Evolutionary conservation across 768 basidiomycete species (phyloP).

Genomic region (Kwoniella europaea): DNA sequence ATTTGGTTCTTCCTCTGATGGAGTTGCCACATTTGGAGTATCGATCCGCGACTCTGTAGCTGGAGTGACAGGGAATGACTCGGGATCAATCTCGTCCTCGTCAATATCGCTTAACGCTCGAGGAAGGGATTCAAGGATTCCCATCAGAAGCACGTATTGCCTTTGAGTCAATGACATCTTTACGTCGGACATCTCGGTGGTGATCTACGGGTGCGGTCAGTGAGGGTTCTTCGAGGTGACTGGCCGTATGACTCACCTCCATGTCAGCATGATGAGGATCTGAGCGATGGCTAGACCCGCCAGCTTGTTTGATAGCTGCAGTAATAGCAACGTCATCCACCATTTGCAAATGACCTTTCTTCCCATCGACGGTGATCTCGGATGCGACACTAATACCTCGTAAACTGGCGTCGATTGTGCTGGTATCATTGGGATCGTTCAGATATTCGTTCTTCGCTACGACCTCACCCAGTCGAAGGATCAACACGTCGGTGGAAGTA

Average conservation of each 20-base stretch:
- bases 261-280: constrained; percentile 71
- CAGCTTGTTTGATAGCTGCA: constrained; percentile 71
- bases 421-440: constrained; percentile 62
- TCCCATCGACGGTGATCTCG: constrained; percentile 64
- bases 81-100: constrained; percentile 50
- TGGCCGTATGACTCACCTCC: constrained; percentile 64
- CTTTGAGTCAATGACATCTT: constrained; percentile 44
- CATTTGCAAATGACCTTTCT: constrained; percentile 72
- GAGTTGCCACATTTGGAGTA: constrained; percentile 16
- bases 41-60: constrained; percentile 29
- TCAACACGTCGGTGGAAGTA: constrained; percentile 69
- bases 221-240: not conserved
- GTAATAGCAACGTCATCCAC: constrained; percentile 85
- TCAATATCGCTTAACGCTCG: constrained; percentile 61
- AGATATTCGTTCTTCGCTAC: constrained; percentile 74
- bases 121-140: constrained; percentile 63
- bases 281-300: constrained; percentile 64
- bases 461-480: constrained; percentile 87
- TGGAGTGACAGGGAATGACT: constrained; percentile 33
- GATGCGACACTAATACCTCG: constrained; percentile 83
- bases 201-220: constrained; percentile 33
- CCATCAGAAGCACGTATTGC: constrained; percentile 48
- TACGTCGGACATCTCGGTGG: constrained; percentile 50
- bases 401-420: constrained; percentile 74
- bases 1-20: constrained; percentile 15